Conservation (phyloP, 192 early-diverging fungal genomes). For the Backusella westeae region DNA sequence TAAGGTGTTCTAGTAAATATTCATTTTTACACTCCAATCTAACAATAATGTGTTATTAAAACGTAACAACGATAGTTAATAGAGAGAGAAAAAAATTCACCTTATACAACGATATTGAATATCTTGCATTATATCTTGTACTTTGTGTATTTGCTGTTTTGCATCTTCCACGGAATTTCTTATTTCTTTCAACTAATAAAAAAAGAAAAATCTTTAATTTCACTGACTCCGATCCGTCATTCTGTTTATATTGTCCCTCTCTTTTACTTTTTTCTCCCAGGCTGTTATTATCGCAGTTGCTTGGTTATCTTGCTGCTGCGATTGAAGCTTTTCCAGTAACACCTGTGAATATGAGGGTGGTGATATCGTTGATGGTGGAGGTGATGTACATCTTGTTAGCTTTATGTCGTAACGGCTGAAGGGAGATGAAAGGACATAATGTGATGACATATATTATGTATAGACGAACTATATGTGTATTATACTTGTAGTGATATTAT, state of each 20-base stretch:
- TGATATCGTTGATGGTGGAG: background rate
- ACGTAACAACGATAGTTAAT: background rate
- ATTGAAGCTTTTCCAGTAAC: background rate
- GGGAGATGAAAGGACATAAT: background rate
- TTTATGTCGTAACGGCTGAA: background rate
- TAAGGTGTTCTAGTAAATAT: background rate
- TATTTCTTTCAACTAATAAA: background rate
- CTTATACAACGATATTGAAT: background rate
- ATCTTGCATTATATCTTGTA: background rate
- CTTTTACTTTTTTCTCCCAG: background rate
- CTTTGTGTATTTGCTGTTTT: background rate
- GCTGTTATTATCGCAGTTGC: background rate
- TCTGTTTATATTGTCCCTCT: background rate
- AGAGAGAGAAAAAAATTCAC: background rate
- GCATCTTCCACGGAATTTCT: background rate
- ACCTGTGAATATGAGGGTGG: background rate
- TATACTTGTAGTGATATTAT: background rate
- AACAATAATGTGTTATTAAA: background rate
- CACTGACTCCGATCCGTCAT: background rate
- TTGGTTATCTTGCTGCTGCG: background rate
- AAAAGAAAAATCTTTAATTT: background rate
- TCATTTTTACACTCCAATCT: slow-evolving; percentile 11
- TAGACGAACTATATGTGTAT: background rate
- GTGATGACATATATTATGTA: background rate
- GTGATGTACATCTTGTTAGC: background rate